Percentiles rank a stretch among this genome's conserved stretches.
phyloP scores from a whole-genome alignment of 2,329 filamentous ascomycete genomes.

The Claviceps fusiformis region DNA sequence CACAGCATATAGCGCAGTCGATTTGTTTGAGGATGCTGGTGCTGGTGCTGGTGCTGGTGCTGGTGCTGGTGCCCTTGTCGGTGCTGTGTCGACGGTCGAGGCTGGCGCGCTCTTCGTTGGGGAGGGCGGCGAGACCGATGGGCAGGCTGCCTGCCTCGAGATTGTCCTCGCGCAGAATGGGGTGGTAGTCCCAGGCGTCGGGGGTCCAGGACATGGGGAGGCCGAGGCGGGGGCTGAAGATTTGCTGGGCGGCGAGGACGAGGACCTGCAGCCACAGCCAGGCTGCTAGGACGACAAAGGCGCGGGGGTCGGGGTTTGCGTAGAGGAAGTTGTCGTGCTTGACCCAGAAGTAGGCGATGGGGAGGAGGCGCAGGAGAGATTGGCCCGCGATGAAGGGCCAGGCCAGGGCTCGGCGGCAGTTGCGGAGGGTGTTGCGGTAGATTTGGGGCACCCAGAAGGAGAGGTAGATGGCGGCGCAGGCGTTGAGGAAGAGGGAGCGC shows the following conservation, averaged over 20 bases:
- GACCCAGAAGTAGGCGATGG: constrained; percentile 76
- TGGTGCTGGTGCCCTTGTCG: constrained; percentile 5
- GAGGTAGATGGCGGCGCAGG: constrained; percentile 60
- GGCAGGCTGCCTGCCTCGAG: constrained; percentile 68
- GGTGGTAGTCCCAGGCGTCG: constrained; percentile 92
- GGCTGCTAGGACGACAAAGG: constrained; percentile 44
- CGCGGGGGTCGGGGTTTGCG: constrained; percentile 50
- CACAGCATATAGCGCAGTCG: constrained; percentile 92
- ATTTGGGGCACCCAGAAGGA: constrained; percentile 93
- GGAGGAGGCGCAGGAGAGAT: constrained; percentile 62
- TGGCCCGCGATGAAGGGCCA: constrained; percentile 87
- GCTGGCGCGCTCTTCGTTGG: constrained; percentile 5
- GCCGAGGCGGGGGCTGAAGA: constrained; percentile 80
- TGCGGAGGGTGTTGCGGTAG: constrained; percentile 75
- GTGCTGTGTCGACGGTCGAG: neutral
- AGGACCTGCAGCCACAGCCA: constrained; percentile 87
- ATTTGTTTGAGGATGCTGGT: constrained; percentile 33
- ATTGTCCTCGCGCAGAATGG: constrained; percentile 69
- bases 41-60: neutral
- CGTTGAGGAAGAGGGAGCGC: constrained; percentile 45
- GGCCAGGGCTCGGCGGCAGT: constrained; percentile 78
- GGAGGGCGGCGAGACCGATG: constrained; percentile 45
- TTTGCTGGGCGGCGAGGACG: constrained; percentile 64
- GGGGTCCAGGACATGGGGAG: constrained; percentile 54
- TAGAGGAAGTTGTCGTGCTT: constrained; percentile 70